Evolutionary conservation across 2,329 filamentous ascomycete genomes (phyloP), one percentile per base, ranked within the genome.

Genomic region (Aspergillus phoenicis): DNA sequence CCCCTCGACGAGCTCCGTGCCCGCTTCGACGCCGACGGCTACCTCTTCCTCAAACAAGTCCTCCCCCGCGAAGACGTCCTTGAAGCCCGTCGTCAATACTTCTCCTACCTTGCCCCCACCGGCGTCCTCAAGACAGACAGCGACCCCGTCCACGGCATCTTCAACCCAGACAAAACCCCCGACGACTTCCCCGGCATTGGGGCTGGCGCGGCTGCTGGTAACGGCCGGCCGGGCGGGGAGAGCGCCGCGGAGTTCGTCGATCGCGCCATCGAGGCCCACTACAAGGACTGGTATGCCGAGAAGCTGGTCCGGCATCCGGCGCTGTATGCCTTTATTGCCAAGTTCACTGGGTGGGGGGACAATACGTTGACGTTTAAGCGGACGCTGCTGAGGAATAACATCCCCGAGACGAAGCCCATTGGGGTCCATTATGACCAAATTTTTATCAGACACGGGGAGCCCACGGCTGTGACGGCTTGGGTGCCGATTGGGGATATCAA

Each of bases 341-440:
- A 71, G 4, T 78, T 87, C 49, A 84, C 81, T 0, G 83, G 81
- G 1, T 88, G 85, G 85, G 81, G 78, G 0, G 77, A 81, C 0
- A 68, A 80, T 45, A 83, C 82, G 0, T 68, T 84, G 3, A 73
- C 67, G 5, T 73, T 85, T 3, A 73, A 78, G 7, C 74, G 85
- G 33, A 84, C 83, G 1, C 69, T 87, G 10, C 69, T 87, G 56
- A 74, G 85, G 39, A 86, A 86, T 63, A 86, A 86, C 64, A 83
- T 82, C 0, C 85, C 85, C 0, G 79, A 80, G 0, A 85, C 83
- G 52, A 83, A 84, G 63, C 83, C 84, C 0, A 86, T 86, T 62
- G 84, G 84, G 0, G 84, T 87, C 3, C 85, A 87, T 62, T 87
- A 87, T 65, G 84, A 87, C 65, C 84, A 87, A 71, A 85, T 83